A percentile compares a stretch with the other conserved stretches of the same genome.
phyloP scores from a whole-genome alignment of 1,284 basidiomycete genomes.

The Rhodotorula sp. region DNA sequence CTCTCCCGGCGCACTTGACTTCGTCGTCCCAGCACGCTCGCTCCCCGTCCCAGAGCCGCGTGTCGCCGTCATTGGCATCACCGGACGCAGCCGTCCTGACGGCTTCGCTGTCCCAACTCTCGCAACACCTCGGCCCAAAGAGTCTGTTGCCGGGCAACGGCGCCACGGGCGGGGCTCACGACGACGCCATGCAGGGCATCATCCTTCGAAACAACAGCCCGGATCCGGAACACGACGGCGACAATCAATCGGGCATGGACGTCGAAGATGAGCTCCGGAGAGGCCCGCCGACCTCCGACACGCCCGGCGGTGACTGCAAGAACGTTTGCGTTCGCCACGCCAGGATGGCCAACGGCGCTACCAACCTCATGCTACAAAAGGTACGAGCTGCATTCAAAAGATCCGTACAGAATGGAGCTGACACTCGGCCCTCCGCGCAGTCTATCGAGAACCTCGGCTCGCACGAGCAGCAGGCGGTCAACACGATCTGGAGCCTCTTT shows the following conservation, averaged over 20 bases:
- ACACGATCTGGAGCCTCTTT: constrained; percentile 93
- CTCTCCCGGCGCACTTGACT: constrained; percentile 9
- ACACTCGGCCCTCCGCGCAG: constrained; percentile 54
- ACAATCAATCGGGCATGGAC: constrained; percentile 8
- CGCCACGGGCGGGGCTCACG: neutral
- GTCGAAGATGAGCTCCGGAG: constrained; percentile 37
- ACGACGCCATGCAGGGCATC: constrained; percentile 15
- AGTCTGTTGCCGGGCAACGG: neutral
- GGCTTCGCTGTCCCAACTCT: constrained; percentile 27
- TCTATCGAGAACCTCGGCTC: constrained; percentile 89
- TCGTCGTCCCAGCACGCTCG: constrained; percentile 7
- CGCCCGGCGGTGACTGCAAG: constrained; percentile 54
- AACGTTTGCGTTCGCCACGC: constrained; percentile 90
- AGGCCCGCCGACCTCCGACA: constrained; percentile 36
- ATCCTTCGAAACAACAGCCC: constrained; percentile 3
- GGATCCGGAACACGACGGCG: neutral
- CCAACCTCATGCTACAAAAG: constrained; percentile 87
- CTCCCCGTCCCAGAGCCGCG: constrained; percentile 20
- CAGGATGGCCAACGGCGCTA: constrained; percentile 95
- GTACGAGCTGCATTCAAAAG: constrained; percentile 56
- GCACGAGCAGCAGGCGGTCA: constrained; percentile 84
- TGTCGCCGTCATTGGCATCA: constrained; percentile 32
- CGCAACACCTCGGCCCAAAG: constrained; percentile 21
- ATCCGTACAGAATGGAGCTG: neutral
- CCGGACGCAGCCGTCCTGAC: constrained; percentile 29